Conservation (phyloP, 2,329 filamentous ascomycete genomes). For the Pyrenophora tritici-repentis region DNA sequence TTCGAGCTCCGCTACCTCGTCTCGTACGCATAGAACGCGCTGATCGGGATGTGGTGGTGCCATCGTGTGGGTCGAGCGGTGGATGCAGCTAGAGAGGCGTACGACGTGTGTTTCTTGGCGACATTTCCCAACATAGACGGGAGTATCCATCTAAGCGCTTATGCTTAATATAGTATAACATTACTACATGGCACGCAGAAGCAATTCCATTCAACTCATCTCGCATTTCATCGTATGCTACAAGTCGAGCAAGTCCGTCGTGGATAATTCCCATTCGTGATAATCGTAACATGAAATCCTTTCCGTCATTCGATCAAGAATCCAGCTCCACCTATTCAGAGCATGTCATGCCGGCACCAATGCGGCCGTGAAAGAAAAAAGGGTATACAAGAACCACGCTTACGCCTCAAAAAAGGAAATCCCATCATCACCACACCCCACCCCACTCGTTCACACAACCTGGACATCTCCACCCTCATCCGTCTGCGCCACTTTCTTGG, state of each 20-base stretch:
- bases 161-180: too few relatives aligned
- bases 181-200: neutral
- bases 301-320: neutral
- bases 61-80: slow-evolving; percentile 30
- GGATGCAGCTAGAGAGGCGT: slow-evolving; percentile 12
- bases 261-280: slow-evolving; percentile 19
- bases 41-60: slow-evolving; percentile 26
- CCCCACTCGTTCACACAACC: neutral
- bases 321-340: too few relatives aligned
- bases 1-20: slow-evolving; percentile 66
- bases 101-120: slow-evolving; percentile 28
- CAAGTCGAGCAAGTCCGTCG: too few relatives aligned
- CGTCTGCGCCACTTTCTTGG: slow-evolving; percentile 27
- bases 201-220: neutral
- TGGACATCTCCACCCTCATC: slow-evolving; percentile 6
- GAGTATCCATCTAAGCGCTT: slow-evolving; percentile 1
- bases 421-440: too few relatives aligned
- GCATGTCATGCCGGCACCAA: too few relatives aligned
- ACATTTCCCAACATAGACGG: slow-evolving; percentile 17
- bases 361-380: neutral
- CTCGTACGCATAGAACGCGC: slow-evolving; percentile 41
- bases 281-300: slow-evolving; percentile 16
- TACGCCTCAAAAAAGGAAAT: neutral
- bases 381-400: slow-evolving; percentile 4
- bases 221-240: slow-evolving; percentile 2